A percentile compares a stretch with the other conserved stretches of the same genome.
Evolutionary conservation across 768 basidiomycete genomes (phyloP).

Genomic region (Coprinopsis strossmayeri): DNA sequence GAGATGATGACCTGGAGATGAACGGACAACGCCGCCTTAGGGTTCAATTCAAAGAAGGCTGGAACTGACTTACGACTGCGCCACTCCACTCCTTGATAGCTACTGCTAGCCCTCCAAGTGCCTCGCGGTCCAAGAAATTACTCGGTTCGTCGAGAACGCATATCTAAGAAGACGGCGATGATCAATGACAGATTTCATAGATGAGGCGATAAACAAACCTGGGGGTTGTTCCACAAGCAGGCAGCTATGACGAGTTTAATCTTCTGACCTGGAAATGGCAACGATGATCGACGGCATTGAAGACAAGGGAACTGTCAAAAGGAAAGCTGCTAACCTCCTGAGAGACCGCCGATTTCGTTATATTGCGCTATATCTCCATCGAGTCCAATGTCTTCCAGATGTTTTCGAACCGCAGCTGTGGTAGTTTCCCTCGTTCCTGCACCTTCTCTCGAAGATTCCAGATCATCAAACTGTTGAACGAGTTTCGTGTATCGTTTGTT

Average conservation of each 20-base stretch:
- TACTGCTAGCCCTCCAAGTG: slow-evolving; percentile 88
- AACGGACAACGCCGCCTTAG: no score
- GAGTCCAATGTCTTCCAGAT: slow-evolving; percentile 91
- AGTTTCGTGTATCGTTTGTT: slow-evolving; percentile 85
- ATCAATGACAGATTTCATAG: not conserved
- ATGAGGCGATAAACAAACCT: slow-evolving; percentile 38
- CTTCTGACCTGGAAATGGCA: slow-evolving; percentile 71
- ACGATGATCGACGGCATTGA: not conserved
- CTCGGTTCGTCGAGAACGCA: slow-evolving; percentile 87
- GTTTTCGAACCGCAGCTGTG: slow-evolving; percentile 77
- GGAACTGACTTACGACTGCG: slow-evolving; percentile 55
- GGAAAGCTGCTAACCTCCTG: slow-evolving; percentile 59
- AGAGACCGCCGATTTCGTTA: slow-evolving; percentile 91
- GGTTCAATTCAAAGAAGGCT: slow-evolving; percentile 12
- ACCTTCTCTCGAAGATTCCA: slow-evolving; percentile 93
- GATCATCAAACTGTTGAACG: slow-evolving; percentile 92
- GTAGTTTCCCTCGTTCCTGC: slow-evolving; percentile 87
- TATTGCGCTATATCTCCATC: slow-evolving; percentile 98
- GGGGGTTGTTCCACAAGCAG: slow-evolving; percentile 94
- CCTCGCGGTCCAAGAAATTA: slow-evolving; percentile 97
- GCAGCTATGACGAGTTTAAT: slow-evolving; percentile 95
- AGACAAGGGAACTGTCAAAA: not conserved
- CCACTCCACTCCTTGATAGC: slow-evolving; percentile 96
- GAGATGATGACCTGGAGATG: slow-evolving; percentile 80
- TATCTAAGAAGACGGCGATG: slow-evolving; percentile 30